Evolutionary conservation across 306 rosid genomes (phyloP).

Genomic region (Pueraria montana): DNA sequence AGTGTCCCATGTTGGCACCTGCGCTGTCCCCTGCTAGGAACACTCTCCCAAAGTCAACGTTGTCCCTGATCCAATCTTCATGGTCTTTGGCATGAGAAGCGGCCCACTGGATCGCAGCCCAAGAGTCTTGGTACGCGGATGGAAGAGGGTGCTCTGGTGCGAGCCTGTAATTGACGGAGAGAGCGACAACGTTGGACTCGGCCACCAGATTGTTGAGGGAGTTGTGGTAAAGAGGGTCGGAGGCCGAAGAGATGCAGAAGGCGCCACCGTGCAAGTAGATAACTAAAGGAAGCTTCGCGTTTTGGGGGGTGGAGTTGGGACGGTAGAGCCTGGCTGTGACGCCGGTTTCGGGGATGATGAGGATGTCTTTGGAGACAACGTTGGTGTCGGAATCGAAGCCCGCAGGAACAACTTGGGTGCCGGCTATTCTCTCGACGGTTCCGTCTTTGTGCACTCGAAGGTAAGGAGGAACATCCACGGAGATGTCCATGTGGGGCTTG

Average conservation of each 20-base stretch:
- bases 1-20: slow-evolving; percentile 81
- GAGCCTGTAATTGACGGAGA: slow-evolving; percentile 74
- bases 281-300: slow-evolving; percentile 62
- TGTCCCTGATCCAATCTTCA: slow-evolving; percentile 66
- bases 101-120: slow-evolving; percentile 77
- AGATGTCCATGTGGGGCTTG: slow-evolving; percentile 57
- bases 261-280: slow-evolving; percentile 91
- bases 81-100: slow-evolving; percentile 47
- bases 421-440: slow-evolving; percentile 67
- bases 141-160: slow-evolving; percentile 91
- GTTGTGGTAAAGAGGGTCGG: slow-evolving; percentile 79
- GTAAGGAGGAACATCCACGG: slow-evolving; percentile 72
- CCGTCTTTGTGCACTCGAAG: slow-evolving; percentile 72
- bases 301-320: slow-evolving; percentile 41
- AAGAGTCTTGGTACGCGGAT: slow-evolving; percentile 71
- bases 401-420: slow-evolving; percentile 62
- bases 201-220: slow-evolving; percentile 71
- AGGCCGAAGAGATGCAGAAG: slow-evolving; percentile 66
- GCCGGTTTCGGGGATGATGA: slow-evolving; percentile 61
- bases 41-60: slow-evolving; percentile 60
- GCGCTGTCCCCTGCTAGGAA: slow-evolving; percentile 87
- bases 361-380: slow-evolving; percentile 78
- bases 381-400: slow-evolving; percentile 68
- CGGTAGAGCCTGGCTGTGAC: slow-evolving; percentile 73
- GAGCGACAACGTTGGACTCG: slow-evolving; percentile 60